Evolutionary conservation across 495 filamentous ascomycete species (phyloP), one percentile per base, ranked within the genome.

Genomic region (Daldinia concentrica): DNA sequence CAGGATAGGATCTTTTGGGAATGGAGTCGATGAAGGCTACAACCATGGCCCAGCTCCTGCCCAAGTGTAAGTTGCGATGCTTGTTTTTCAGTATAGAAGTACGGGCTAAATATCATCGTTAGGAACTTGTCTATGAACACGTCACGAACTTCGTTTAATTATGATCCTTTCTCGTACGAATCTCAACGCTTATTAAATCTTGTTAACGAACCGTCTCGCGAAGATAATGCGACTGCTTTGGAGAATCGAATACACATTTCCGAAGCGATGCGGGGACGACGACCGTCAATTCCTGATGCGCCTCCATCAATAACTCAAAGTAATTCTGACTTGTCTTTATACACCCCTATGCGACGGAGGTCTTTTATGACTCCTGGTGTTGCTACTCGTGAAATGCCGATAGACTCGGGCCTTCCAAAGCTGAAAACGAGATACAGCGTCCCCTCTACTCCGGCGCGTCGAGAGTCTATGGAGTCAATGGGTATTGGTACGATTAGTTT

Each of bases 321-420:
- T 19, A 80, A 76, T 64, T 84, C 83, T 7, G 82, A 85, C 12
- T 8, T 80, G 34, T 85, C 83, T 19, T 63, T 86, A 15, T 85
- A 85, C 64, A 78, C 82, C 56, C 83, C 83, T 12, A 80, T 83
- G 63, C 78, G 83, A 45, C 75, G 83, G 43, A 80, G 80, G 34
- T 85, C 83, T 22, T 61, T 84, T 6, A 80, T 84, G 71, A 85
- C 78, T 4, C 83, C 83, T 1, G 83, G 83, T 11, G 72, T 86
- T 30, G 83, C 83, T 15, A 86, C 83, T 24, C 79, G 83, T 17
- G 72, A 66, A 63, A 70, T 41, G 66, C 65, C 54, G 70, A 69
- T 29, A 51, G 60, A 60, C 62, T 64, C 43, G 58, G 70, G 15
- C 64, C 59, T 41, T 71, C 77, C 66, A 30, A 79, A 62, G 29